A percentile compares a stretch with the other conserved stretches of the same genome.
Evolutionary conservation across 75 land plant species (phyloP).

Genomic region (Sequoia sempervirens): DNA sequence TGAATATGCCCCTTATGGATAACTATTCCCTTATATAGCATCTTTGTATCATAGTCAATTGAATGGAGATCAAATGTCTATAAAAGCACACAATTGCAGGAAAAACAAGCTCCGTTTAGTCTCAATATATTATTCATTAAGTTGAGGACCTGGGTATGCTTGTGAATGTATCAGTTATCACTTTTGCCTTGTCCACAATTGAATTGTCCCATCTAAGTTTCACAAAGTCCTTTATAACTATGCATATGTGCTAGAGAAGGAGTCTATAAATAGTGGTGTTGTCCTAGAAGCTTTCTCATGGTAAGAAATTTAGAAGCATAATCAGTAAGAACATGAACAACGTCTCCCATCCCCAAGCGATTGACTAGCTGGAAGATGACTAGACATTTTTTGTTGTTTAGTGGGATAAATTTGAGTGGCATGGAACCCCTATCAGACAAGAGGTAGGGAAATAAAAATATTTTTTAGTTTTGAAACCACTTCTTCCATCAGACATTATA

Average conservation of each 20-base stretch:
- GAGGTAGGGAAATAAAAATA: neutral
- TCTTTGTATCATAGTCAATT: too few relatives aligned
- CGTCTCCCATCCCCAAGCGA: neutral
- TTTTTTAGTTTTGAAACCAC: neutral
- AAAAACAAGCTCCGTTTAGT: neutral
- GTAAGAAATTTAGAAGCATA: neutral
- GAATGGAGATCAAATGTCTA: neutral
- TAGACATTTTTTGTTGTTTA: neutral
- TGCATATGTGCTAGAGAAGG: too few relatives aligned
- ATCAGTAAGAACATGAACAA: neutral
- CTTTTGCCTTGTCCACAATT: neutral
- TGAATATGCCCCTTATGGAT: neutral
- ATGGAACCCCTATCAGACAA: neutral
- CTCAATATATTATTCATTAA: neutral
- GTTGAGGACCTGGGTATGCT: neutral
- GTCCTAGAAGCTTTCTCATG: neutral
- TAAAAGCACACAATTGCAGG: neutral
- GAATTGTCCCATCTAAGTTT: neutral
- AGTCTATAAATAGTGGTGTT: neutral
- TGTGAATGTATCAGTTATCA: neutral
- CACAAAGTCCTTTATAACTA: neutral
- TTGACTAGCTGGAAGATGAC: neutral
- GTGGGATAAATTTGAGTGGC: neutral
- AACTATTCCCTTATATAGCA: neutral
- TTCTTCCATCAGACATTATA: neutral